Evolutionary conservation across 192 early-diverging fungal species (phyloP).

Genomic region (Kappamyces sp.): DNA sequence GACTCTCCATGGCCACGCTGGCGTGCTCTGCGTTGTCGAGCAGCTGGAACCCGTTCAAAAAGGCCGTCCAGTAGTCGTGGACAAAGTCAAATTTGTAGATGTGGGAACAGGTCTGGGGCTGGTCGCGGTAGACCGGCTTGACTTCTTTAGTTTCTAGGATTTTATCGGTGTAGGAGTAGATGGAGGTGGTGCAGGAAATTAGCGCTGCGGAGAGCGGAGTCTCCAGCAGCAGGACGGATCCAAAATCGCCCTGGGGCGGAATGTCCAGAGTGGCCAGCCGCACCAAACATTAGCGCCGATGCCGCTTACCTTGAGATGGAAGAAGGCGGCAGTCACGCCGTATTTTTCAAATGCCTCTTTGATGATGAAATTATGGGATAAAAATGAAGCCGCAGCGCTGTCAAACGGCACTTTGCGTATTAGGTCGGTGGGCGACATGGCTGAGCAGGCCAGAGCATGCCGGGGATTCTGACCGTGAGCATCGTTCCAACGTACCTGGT

Average conservation of each 20-base stretch:
- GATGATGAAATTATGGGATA: too few species aligned
- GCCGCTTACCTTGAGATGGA: too few species aligned
- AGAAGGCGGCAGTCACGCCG: too few species aligned
- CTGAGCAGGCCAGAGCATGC: slow-evolving; percentile 1
- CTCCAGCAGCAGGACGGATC: slow-evolving; percentile 1
- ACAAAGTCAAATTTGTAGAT: slow-evolving; percentile 16
- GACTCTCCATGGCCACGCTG: slow-evolving; percentile 6
- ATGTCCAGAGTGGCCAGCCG: not conserved
- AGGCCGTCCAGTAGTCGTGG: slow-evolving; percentile 10
- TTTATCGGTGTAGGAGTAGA: slow-evolving; percentile 4
- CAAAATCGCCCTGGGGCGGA: slow-evolving; percentile 2
- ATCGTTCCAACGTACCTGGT: not conserved
- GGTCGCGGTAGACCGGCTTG: not conserved
- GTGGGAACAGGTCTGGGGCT: not conserved
- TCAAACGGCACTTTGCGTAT: not conserved
- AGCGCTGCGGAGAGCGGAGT: slow-evolving; percentile 4
- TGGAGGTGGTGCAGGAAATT: slow-evolving; percentile 13
- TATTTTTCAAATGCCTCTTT: too few species aligned
- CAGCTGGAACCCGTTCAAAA: slow-evolving; percentile 13
- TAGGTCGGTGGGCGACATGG: slow-evolving; percentile 5
- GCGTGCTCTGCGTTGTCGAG: not conserved
- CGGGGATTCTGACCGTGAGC: slow-evolving; percentile 3
- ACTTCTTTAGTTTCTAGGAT: slow-evolving; percentile 11
- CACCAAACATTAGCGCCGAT: not conserved
- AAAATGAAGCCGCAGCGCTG: not conserved